phyloP scores from a whole-genome alignment of 306 rosid genomes.

The Lupinus albus region DNA sequence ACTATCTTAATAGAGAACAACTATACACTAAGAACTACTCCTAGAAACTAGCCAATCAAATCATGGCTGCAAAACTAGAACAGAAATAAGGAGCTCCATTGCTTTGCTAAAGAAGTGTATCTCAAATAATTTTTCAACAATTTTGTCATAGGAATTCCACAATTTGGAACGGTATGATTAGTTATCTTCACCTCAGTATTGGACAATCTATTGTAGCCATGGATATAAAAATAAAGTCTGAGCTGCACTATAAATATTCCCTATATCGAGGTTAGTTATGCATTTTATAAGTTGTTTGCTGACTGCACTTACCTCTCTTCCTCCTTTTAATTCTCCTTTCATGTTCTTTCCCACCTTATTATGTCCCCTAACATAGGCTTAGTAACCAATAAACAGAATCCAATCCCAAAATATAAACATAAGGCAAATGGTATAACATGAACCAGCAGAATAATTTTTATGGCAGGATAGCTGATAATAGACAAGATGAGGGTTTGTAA shows the following conservation, averaged over 20 bases:
- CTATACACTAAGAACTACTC: neutral
- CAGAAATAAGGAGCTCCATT: neutral
- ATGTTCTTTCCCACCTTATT: neutral
- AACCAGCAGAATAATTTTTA: no score
- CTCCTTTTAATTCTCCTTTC: neutral
- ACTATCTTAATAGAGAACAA: neutral
- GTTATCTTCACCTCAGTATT: neutral
- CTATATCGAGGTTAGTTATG: neutral
- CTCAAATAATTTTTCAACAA: neutral
- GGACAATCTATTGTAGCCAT: neutral
- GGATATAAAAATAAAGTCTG: neutral
- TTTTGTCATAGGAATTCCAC: neutral
- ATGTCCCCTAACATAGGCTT: neutral
- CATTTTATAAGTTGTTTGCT: neutral
- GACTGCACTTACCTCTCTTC: conserved; percentile 15
- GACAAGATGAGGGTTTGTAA: neutral
- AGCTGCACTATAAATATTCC: neutral
- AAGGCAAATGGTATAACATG: no score
- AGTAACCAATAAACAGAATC: neutral
- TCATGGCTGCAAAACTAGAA: conserved; percentile 3
- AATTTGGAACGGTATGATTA: neutral
- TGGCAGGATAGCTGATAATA: no score
- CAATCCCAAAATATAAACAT: no score
- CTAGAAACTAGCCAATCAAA: neutral
- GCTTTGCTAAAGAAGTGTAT: neutral